Evolutionary conservation across 164 flowering plant genomes (phyloP).

Genomic region (Sextonia rubra): DNA sequence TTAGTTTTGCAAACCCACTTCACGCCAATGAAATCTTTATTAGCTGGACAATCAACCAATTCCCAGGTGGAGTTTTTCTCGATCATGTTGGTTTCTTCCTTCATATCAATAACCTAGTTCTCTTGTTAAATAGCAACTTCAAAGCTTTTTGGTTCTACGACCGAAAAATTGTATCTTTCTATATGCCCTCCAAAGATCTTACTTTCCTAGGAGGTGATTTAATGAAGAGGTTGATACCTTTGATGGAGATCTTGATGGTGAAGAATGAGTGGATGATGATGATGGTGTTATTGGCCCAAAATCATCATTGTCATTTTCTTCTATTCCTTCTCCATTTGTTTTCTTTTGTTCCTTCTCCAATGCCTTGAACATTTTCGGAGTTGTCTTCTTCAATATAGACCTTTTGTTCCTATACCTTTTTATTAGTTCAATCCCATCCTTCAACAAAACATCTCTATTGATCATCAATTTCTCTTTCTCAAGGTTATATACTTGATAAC

Average conservation of each 20-base stretch:
- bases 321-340: not conserved
- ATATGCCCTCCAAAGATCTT: not conserved
- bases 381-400: not conserved
- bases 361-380: not conserved
- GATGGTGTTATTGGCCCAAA: not conserved
- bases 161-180: too few species aligned
- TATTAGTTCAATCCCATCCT: not conserved
- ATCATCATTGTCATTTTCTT: not conserved
- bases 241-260: not conserved
- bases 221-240: too few species aligned
- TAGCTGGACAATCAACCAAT: not conserved
- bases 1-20: slow-evolving; percentile 6
- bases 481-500: not conserved
- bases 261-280: not conserved
- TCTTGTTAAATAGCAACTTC: not conserved
- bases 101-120: not conserved
- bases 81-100: not conserved
- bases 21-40: not conserved
- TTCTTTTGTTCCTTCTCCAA: not conserved
- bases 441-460: not conserved
- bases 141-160: too few species aligned
- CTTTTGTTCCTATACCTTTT: not conserved
- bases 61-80: slow-evolving; percentile 2
- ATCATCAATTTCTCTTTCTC: not conserved
- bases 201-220: too few species aligned